Base-by-base conservation (phyloP, 371 early-diverging fungal genomes). In the Rhizopus microsporus region DNA sequence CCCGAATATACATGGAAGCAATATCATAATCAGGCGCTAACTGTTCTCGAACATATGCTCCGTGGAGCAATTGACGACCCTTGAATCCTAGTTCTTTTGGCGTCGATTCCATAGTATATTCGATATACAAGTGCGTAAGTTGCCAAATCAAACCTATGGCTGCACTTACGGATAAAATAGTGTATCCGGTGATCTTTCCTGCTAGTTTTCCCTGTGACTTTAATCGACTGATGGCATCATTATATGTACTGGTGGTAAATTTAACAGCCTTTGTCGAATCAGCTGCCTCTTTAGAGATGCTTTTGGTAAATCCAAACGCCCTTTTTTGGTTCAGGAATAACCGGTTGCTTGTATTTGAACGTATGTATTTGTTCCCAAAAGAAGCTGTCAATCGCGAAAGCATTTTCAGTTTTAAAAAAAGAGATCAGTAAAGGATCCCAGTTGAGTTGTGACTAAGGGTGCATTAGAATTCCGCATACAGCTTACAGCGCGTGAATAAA, bases 121-220 rank as follows among this genome's bases (percentile, higher is more conserved):
- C 82, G 51, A 82, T 77, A 43, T 82, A 82, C 43, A 71, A 55
- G 47, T 82, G 82, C 23, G 70, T 62, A 3, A 75, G 56, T 62
- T 80, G 77, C 75, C 75, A 80, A 15, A 68, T 51, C 35, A 78
- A 30, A 1, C 64, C 65, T 9, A 68, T 51, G 5, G 73, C 57
- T 17, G 72, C 43, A 0, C 66, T 56, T 1, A 74, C 52, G 1
- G 78, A 67, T 12, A 71, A 7, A 3, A 60, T 49, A 4, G 73
- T 73, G 17, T 68, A 63, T n/a, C 64, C 71, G 1, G 68, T 67
- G n/a, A 70, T 56, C 47, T 77, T 80, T 38, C 56, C 59, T 0
- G 66, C 65, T 23, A 65, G 37, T 53, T 72, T 71, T 12, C 66
- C 65, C 54, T 75, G 72, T 15, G 54, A 29, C 30, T 65, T 68